Evolutionary conservation across 2,329 filamentous ascomycete species (phyloP).

Genomic region (Drechslerella stenobrocha): DNA sequence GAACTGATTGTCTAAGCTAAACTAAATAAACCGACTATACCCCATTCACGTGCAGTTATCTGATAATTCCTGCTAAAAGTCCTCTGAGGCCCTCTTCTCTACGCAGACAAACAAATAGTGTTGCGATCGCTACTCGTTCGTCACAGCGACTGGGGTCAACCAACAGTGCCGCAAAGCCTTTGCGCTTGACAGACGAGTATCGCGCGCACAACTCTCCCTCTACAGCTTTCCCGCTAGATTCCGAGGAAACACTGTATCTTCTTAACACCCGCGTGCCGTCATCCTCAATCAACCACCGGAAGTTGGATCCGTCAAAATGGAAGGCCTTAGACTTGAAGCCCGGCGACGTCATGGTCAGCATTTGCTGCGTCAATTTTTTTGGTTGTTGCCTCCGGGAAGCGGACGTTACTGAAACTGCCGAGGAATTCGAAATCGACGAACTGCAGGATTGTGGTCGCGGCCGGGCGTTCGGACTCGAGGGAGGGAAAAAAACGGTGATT

Average conservation of each 20-base stretch:
- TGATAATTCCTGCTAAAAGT: conserved; percentile 36
- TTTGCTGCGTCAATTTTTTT: conserved; percentile 44
- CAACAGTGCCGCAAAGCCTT: conserved; percentile 28
- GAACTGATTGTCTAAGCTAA: neutral
- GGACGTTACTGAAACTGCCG: conserved; percentile 29
- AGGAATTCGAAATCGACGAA: conserved; percentile 42
- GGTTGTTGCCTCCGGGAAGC: conserved; percentile 25
- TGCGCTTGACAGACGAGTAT: conserved; percentile 40
- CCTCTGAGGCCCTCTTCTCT: conserved; percentile 42
- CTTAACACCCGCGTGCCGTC: conserved; percentile 29
- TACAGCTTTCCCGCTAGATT: conserved; percentile 15
- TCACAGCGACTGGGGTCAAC: conserved; percentile 44
- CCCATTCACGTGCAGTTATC: conserved; percentile 6
- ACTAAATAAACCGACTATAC: no score
- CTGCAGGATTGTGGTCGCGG: conserved; percentile 43
- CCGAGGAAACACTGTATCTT: conserved; percentile 19
- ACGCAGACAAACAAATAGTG: conserved; percentile 31
- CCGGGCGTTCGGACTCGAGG: conserved; percentile 24
- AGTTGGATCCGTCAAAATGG: conserved; percentile 29
- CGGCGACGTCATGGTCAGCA: conserved; percentile 44
- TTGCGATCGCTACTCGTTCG: conserved; percentile 45
- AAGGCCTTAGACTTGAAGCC: conserved; percentile 25
- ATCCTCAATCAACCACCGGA: conserved; percentile 39
- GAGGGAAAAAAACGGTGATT: conserved; percentile 43
- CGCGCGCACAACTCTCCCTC: conserved; percentile 41